Evolutionary conservation across 2,329 filamentous ascomycete species (phyloP).

Genomic region (Claviceps purpurea): DNA sequence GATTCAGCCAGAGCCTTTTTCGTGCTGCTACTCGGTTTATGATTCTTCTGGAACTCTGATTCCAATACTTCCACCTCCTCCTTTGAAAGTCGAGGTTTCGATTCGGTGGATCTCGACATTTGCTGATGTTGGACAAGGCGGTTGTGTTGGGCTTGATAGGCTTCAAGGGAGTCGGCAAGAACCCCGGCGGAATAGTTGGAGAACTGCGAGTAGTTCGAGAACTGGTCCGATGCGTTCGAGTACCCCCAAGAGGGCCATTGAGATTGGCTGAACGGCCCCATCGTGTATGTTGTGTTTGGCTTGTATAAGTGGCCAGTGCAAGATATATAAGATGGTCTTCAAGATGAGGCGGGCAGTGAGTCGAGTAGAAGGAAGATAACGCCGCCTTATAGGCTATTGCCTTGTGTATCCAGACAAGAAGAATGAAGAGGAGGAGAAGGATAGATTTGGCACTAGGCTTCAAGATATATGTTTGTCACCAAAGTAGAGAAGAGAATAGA

Average conservation of each 20-base stretch:
- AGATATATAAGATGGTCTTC: neutral
- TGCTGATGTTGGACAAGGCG: constrained; percentile 24
- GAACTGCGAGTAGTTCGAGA: constrained; percentile 18
- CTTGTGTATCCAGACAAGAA: neutral
- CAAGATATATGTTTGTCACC: neutral
- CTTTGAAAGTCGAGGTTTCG: constrained; percentile 42
- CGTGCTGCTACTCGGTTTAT: constrained; percentile 48
- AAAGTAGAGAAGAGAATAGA: neutral
- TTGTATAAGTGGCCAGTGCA: neutral
- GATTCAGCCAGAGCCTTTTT: constrained; percentile 48
- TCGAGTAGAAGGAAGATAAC: neutral
- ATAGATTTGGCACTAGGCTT: neutral
- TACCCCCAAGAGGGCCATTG: constrained; percentile 25
- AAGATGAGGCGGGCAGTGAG: neutral
- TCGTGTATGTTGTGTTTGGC: constrained; percentile 7
- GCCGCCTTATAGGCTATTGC: neutral
- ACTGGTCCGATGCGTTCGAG: constrained; percentile 16
- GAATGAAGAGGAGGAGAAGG: neutral
- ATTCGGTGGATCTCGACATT: constrained; percentile 29
- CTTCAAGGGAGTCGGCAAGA: constrained; percentile 25
- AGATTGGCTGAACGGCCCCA: constrained; percentile 21
- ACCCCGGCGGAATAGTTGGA: constrained; percentile 21
- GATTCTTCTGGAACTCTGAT: constrained; percentile 48
- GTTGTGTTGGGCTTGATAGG: constrained; percentile 23
- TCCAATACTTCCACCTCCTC: constrained; percentile 47